A percentile compares a stretch with the other conserved stretches of the same genome.
Evolutionary conservation across 192 early-diverging fungal genomes (phyloP).

Genomic region (Glomus cerebriforme): DNA sequence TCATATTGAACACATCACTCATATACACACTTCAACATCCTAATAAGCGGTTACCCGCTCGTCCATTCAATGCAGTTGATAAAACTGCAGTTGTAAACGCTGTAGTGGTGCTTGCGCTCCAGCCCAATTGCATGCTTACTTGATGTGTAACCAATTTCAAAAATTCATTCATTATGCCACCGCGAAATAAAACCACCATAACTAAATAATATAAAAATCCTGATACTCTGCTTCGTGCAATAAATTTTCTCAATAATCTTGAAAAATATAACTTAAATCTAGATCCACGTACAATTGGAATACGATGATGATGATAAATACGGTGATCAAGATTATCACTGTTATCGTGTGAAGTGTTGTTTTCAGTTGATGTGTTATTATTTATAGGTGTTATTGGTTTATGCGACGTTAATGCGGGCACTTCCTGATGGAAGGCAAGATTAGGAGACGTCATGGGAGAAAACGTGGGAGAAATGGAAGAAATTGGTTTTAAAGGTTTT

Average conservation of each 20-base stretch:
- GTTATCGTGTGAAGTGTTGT: neutral
- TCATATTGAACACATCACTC: too few relatives aligned
- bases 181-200: constrained; percentile 21
- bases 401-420: neutral
- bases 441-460: neutral
- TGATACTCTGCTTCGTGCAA: constrained; percentile 9
- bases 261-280: neutral
- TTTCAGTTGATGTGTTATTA: neutral
- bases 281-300: neutral
- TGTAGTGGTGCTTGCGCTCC: constrained; percentile 21
- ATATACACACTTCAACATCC: neutral
- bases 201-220: constrained; percentile 14
- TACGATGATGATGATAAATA: neutral
- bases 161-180: constrained; percentile 25
- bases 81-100: constrained; percentile 19
- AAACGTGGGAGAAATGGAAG: too few relatives aligned
- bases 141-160: constrained; percentile 21
- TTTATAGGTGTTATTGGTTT: neutral
- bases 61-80: constrained; percentile 22
- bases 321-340: neutral
- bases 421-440: neutral
- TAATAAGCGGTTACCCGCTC: constrained; percentile 11
- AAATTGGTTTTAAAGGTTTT: neutral
- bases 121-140: constrained; percentile 23
- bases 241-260: constrained; percentile 14